Conservation (phyloP, 495 filamentous ascomycete species). For the Stereocaulon alpinum region DNA sequence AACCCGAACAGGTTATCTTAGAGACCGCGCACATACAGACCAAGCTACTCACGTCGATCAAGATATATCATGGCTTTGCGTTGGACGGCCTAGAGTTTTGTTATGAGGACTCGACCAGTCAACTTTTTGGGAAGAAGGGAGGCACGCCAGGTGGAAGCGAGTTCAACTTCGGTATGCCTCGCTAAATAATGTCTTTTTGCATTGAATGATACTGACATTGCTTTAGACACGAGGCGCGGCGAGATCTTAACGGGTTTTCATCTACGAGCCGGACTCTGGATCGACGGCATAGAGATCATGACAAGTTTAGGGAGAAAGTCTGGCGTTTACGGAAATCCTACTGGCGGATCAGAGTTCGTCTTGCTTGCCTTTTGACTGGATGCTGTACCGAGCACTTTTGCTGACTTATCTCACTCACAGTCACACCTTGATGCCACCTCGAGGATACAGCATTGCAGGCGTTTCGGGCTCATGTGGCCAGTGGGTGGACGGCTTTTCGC, state of each 20-base stretch:
- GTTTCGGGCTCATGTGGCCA: conserved; percentile 69
- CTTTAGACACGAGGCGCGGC: conserved; percentile 67
- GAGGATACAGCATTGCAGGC: conserved; percentile 81
- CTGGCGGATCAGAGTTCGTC: conserved; percentile 72
- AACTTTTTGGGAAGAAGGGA: conserved; percentile 81
- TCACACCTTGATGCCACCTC: conserved; percentile 78
- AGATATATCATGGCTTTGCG: conserved; percentile 66
- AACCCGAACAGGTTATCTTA: conserved; percentile 64
- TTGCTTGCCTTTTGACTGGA: background rate
- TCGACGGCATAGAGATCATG: conserved; percentile 84
- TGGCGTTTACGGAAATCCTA: conserved; percentile 69
- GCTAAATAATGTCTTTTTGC: background rate
- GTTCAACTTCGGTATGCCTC: conserved; percentile 60
- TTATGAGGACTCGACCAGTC: conserved; percentile 78
- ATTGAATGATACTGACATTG: conserved; percentile 14
- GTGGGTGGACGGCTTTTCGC: conserved; percentile 82
- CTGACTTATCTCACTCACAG: conserved; percentile 34
- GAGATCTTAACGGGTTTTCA: conserved; percentile 85
- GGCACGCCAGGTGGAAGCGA: conserved; percentile 64
- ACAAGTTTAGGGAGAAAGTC: conserved; percentile 82
- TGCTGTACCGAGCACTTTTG: background rate
- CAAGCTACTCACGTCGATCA: conserved; percentile 63
- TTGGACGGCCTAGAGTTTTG: conserved; percentile 85
- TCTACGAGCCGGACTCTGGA: conserved; percentile 70
- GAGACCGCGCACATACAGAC: conserved; percentile 56